A percentile compares a stretch with the other conserved stretches of the same genome.
These are phyloP conservation scores for Ceratocystis cacaofunesta DNA, from an alignment of 2,329 filamentous ascomycete genomes.

Conservation along the genomic window DNA sequence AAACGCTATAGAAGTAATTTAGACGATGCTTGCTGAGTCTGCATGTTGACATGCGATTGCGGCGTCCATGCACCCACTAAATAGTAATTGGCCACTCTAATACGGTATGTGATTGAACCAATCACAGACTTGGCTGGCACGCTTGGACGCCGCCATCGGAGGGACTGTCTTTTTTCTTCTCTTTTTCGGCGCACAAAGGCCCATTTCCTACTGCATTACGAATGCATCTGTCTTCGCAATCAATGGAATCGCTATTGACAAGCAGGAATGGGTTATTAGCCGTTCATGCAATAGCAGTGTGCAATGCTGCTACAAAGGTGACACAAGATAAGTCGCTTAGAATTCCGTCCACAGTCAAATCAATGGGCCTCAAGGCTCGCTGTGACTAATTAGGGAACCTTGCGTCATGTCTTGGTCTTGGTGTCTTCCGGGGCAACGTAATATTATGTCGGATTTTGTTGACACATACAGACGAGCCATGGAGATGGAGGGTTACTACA, in stretches of 20 bases:
- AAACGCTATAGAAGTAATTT: neutral
- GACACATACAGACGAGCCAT: neutral
- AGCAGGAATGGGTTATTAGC: neutral
- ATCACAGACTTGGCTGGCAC: neutral
- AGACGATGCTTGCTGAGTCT: neutral
- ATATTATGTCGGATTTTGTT: neutral
- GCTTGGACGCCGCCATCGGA: constrained; percentile 2
- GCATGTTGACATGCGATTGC: neutral
- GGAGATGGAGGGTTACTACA: neutral
- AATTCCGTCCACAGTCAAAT: neutral
- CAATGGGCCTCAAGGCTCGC: neutral
- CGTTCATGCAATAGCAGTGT: neutral
- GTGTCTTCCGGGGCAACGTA: neutral
- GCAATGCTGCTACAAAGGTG: neutral
- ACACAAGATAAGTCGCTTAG: neutral
- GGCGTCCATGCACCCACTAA: neutral
- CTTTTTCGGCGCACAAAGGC: neutral
- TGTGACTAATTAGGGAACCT: neutral
- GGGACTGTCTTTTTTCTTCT: neutral
- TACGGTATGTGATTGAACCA: neutral
- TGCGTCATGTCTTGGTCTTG: neutral
- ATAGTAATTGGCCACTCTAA: neutral
- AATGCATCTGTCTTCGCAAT: neutral
- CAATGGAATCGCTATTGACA: neutral
- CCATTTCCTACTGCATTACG: neutral